A percentile compares a stretch with the other conserved stretches of the same genome.
These are phyloP conservation scores for Gaultheria prostrata DNA, from an alignment of 148 eudicot genomes.

Conservation along the genomic window DNA sequence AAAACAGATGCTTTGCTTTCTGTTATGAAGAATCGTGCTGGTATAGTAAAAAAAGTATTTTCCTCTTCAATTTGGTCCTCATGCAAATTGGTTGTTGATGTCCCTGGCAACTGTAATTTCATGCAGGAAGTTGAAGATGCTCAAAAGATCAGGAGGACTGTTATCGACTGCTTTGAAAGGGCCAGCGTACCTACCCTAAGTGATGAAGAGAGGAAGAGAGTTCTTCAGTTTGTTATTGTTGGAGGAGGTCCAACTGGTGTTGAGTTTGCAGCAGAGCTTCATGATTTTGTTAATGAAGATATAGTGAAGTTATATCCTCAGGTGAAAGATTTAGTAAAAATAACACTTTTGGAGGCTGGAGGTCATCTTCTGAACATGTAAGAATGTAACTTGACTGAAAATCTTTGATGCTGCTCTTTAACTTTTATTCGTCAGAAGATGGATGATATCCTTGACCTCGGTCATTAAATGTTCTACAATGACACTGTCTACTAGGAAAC, in stretches of 20 bases:
- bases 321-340: constrained; percentile 36
- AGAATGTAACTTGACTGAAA: constrained; percentile 12
- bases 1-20: neutral
- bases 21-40: constrained; percentile 1
- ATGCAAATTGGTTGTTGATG: neutral
- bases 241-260: constrained; percentile 65
- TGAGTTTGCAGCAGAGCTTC: constrained; percentile 66
- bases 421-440: neutral
- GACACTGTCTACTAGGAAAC: neutral
- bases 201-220: constrained; percentile 47
- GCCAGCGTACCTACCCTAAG: constrained; percentile 45
- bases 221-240: constrained; percentile 52
- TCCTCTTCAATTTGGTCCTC: neutral
- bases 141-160: constrained; percentile 47
- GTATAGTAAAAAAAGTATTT: neutral
- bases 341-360: constrained; percentile 52
- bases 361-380: constrained; percentile 58
- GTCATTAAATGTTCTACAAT: neutral
- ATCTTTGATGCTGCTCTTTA: neutral
- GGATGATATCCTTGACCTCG: neutral
- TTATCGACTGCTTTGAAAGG: constrained; percentile 55
- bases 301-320: constrained; percentile 41
- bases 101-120: neutral
- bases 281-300: constrained; percentile 53
- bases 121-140: constrained; percentile 65